Conservation (phyloP, 257 asterid species). For the Solanum lignicaule region DNA sequence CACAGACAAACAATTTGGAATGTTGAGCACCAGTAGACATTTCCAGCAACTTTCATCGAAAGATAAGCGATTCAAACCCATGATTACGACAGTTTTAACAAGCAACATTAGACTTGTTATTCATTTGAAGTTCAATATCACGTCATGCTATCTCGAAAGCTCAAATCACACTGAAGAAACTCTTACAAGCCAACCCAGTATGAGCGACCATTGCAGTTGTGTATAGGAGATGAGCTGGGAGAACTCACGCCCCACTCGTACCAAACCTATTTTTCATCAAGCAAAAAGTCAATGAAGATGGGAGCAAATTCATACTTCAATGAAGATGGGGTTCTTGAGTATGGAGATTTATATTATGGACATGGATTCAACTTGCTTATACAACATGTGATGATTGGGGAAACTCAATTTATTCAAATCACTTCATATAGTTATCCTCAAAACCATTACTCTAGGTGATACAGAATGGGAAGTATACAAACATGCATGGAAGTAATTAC, state of each 20-base stretch:
- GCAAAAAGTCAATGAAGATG: not conserved
- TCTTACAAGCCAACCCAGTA: conserved; percentile 86
- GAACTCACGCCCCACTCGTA: conserved; percentile 87
- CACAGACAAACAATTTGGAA: not conserved
- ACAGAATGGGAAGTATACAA: not conserved
- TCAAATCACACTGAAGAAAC: not conserved
- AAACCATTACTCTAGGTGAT: not conserved
- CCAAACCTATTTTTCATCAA: conserved; percentile 56
- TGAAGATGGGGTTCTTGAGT: not conserved
- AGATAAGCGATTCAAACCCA: not conserved
- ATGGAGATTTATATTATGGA: not conserved
- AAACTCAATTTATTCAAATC: not conserved
- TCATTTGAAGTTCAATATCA: not conserved
- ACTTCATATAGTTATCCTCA: not conserved
- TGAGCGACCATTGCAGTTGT: conserved; percentile 88
- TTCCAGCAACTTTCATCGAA: not conserved
- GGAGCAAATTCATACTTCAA: not conserved
- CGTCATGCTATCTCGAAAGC: not conserved
- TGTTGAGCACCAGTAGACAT: not conserved
- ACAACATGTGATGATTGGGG: not conserved
- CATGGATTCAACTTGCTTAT: not conserved
- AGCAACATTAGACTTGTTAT: not conserved
- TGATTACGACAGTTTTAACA: not conserved
- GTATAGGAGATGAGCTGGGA: conserved; percentile 65
- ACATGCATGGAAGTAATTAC: conserved; percentile 18